phyloP scores from a whole-genome alignment of 169 alveolate genomes.

The Plasmodium vivax region DNA sequence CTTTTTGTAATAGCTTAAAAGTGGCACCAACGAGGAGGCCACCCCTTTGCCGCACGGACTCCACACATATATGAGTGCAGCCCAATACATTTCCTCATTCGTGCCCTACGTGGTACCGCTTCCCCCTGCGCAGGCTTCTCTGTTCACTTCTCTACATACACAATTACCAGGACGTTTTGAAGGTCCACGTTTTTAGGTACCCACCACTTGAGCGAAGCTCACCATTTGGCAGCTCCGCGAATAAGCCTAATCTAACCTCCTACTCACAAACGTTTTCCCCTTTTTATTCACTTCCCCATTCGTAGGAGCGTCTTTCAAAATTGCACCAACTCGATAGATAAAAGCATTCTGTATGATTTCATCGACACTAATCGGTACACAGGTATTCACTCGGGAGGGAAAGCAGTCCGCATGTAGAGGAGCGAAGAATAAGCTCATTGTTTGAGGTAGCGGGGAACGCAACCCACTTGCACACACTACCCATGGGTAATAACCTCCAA shows the following conservation, averaged over 20 bases:
- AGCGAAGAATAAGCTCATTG: background rate
- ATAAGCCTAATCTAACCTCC: background rate
- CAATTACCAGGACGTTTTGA: slow-evolving; percentile 52
- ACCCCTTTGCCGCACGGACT: background rate
- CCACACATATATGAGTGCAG: background rate
- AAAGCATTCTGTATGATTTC: slow-evolving; percentile 60
- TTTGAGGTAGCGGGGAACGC: background rate
- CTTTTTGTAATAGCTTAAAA: slow-evolving; percentile 39
- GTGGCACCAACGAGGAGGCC: background rate
- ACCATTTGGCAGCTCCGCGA: background rate
- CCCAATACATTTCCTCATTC: background rate
- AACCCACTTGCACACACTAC: background rate
- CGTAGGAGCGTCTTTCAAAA: slow-evolving; percentile 68
- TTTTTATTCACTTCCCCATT: background rate
- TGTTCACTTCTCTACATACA: slow-evolving; percentile 40
- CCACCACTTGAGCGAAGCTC: background rate
- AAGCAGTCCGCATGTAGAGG: background rate
- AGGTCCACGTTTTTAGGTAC: slow-evolving; percentile 63
- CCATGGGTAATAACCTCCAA: background rate
- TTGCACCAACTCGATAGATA: slow-evolving; percentile 62
- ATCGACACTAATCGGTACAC: slow-evolving; percentile 59
- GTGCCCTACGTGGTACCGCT: background rate
- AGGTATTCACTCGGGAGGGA: slow-evolving; percentile 10
- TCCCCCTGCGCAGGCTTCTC: slow-evolving; percentile 14
- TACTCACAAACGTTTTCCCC: background rate